Base-by-base conservation (phyloP, 768 basidiomycete species). In the Cystofilobasidium ferigula region DNA sequence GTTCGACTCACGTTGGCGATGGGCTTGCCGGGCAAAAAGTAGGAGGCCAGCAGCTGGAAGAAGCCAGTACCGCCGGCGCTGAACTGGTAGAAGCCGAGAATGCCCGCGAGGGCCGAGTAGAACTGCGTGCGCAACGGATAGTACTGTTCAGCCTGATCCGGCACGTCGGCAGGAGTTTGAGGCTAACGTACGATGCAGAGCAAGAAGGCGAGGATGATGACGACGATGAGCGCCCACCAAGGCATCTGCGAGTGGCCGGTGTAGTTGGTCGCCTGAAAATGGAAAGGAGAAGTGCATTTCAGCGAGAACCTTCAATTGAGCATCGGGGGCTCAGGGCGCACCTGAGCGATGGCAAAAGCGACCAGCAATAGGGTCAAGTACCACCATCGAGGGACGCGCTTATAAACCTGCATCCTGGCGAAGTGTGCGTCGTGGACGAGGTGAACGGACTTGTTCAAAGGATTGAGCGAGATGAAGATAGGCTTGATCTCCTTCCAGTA, bases 1-100 rank as follows among this genome's bases (percentile, higher is more conserved):
- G n/a, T n/a, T n/a, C n/a, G n/a, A n/a, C 78, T 81, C 69, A 70
- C 68, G 63, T 71, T 71, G 20, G 69, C 70, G 47, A 71, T 45
- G 18, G 70, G 70, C n/a, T 63, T 43, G 26, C 70, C 70, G 2
- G 69, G 69, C 28, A 69, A 51, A 30, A 71, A 67, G 69, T 64
- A 71, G 6, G 70, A 69, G 24, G 51, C 42, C 26, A 71, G 54
- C 70, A 71, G 69, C 57, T 70, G 69, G 63, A 69, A 69, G 59
- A 71, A 70, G 8, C 56, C 30, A 3, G 69, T 69, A 22, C 71
- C 70, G 42, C 68, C 68, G 43, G 57, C 63, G 20, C 63, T 57
- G 24, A 72, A 68, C 35, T 69, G 26, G 32, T 54, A 57, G 38
- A 65, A 56, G 32, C 64, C 63, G 36, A 67, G 57, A 36, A 71